Base-by-base conservation (phyloP, 2,329 filamentous ascomycete species). In the Trichoderma breve region DNA sequence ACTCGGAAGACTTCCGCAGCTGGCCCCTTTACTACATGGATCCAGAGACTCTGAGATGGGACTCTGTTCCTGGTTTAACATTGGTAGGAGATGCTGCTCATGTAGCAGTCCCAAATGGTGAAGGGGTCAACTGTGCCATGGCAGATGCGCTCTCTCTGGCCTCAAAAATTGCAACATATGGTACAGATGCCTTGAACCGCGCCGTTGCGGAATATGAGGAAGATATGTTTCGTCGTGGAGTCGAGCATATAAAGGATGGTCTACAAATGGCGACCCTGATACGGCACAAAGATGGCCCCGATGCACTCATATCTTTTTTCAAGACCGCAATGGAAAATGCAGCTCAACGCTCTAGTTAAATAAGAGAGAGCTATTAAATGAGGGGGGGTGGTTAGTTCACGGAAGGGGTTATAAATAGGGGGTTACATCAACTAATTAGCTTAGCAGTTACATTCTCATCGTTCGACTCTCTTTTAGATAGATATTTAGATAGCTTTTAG, bases 111-210 rank as follows among this genome's bases (percentile, higher is more conserved):
- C 70, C 70, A 6, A 66, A 67, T 28, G 70, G 70, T 7, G 70
- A 71, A 47, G 70, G 70, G 24, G 70, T 71, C 8, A 71, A 71
- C 26, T 67, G 62, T 28, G 61, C 70, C 6, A 71, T 71, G 70
- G 26, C 51, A 15, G 61, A 66, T 43, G 61, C 70, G 6, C 64
- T 65, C 36, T 32, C 43, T 18, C 32, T 67, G n/a, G 53, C 39
- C 53, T 34, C 30, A 11, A 43, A 68, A 21, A 60, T 71, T 58
- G 51, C 47, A 26, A n/a, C 47, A 43, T 34, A 71, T 47, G 70
- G 62, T 3, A 21, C n/a, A 18, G 51, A 71, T 21, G 51, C 32
- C 3, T 43, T 71, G n/a, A 53, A 60, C 18, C 36, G 28, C 15
- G 70, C 70, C 5, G 34, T 51, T 9, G 7, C 6, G 15, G 70